Evolutionary conservation across 257 asterid genomes (phyloP), one percentile per base, ranked within the genome.

Genomic region (Solanum infundibuliforme): DNA sequence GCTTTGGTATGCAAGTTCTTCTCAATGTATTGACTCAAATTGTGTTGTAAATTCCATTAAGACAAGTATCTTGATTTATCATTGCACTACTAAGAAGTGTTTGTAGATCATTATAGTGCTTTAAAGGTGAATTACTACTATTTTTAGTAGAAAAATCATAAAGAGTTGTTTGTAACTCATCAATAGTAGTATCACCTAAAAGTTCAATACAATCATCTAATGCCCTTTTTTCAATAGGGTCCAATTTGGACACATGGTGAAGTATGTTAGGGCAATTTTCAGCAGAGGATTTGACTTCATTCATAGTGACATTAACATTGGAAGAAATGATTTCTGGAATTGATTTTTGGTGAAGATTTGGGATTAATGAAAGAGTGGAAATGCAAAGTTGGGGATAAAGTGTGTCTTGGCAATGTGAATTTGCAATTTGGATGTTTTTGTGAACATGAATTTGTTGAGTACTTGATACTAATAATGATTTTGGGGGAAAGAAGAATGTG

Each of bases 1-100:
- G 98, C 89, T 87, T 95, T 95, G 20, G 89, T 87, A 7, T 89
- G 86, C 76, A 95, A 86, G 69, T 96, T 55, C 2, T 93, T 92
- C 81, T 95, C 92, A 8, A 96, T 90, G 73, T 88, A 89, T 5
- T 88, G 89, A 81, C 95, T 92, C 3, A 97, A 90, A 29, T 90
- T 90, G 90, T 92, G 93, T 43, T 92, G 21, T 95, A 95, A 85
- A 96, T 93, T 1, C 99, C 99, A 84, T 90, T 94, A 43, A 96
- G 98, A 91, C 99, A 96, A 41, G 99, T 96, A 92, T 89, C 75
- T 93, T 95, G 98, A 81, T 95, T 95, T n/a, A 98, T 96, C 95
- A 96, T 95, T 39, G 97, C 97, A 66, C 92, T 98, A 90, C 98
- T 95, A 87, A 96, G 92, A 20, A 96, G 92, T 52, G 98, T 96